A percentile compares a stretch with the other conserved stretches of the same genome.
Conservation (phyloP, 306 rosid species). For the Luffa aegyptiaca region DNA sequence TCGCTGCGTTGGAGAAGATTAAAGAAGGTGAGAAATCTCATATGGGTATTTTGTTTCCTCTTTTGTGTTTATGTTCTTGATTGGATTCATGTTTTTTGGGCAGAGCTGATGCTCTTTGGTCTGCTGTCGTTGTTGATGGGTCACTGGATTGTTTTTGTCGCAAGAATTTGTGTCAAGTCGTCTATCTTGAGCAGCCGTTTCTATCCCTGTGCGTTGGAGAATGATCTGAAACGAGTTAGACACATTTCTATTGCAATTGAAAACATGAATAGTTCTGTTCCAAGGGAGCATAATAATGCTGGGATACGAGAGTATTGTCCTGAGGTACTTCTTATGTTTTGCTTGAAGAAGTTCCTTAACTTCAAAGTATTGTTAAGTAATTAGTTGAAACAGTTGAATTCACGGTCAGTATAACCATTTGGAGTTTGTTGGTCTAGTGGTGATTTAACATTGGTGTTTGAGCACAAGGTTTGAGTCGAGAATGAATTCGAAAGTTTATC, state of each 20-base stretch:
- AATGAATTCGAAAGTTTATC: background rate
- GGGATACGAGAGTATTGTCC: constrained; percentile 48
- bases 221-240: constrained; percentile 7
- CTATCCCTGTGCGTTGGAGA: constrained; percentile 51
- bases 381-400: background rate
- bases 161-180: constrained; percentile 75
- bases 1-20: constrained; percentile 75
- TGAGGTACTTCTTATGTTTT: constrained; percentile 32
- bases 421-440: background rate
- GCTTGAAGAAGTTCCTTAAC: background rate
- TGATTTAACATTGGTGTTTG: background rate
- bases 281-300: constrained; percentile 18
- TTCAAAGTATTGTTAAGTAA: background rate
- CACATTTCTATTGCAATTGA: constrained; percentile 17
- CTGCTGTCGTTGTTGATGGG: constrained; percentile 85
- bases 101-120: constrained; percentile 92
- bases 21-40: constrained; percentile 44
- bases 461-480: background rate
- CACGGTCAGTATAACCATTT: background rate
- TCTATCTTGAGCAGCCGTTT: constrained; percentile 52
- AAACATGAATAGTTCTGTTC: constrained; percentile 30
- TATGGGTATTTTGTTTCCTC: background rate
- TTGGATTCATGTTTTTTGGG: background rate
- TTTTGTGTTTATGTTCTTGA: background rate
- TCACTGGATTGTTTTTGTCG: constrained; percentile 71